Base-by-base conservation (phyloP, 257 asterid genomes). In the Petrea volubilis region DNA sequence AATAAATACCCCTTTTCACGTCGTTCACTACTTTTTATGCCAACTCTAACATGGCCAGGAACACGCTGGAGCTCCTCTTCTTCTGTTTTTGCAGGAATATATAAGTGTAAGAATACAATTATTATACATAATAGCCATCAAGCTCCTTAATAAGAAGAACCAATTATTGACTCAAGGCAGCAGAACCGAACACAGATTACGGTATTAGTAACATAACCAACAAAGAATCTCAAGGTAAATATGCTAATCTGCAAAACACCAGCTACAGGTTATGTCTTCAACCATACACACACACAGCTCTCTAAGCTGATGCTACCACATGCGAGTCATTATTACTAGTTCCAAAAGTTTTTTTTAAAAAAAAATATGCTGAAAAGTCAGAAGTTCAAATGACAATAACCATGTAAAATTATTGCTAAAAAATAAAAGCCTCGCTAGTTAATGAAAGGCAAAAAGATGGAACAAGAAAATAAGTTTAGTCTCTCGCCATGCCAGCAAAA, bases 11-110 rank as follows among this genome's bases (percentile, higher is more conserved):
- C 82, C 99, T n/a, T 88, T 90, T 95, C 99, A 59, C 93, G 95
- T 43, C 91, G 81, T 80, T 95, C 99, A 47, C 92, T 73, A 78
- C 73, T 83, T 84, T 87, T 92, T 68, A 95, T 74, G 46, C 81
- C 80, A 66, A 92, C 97, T 82, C 92, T 92, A 70, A 90, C 82
- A 78, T 95, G 97, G 70, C 82, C 70, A 44, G 99, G 99, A 70
- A 95, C 98, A 58, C 86, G 75, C 68, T 92, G 96, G 64, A 95
- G 98, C 83, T 95, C 97, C 71, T 93, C 85, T 38, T 92, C 98
- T 89, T 87, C 99, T 95, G 96, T 63, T n/a, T 63, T 59, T 57
- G 57, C 34, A 78, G 40, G 85, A 57, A 74, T 31, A 43, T 17
- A 52, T 38, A 52, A 55, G 1, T 57, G 58, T 18, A 69, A 38